These are phyloP conservation scores for Psilocybe subaeruginosa DNA, from an alignment of 768 basidiomycete genomes.

Conservation along the genomic window DNA sequence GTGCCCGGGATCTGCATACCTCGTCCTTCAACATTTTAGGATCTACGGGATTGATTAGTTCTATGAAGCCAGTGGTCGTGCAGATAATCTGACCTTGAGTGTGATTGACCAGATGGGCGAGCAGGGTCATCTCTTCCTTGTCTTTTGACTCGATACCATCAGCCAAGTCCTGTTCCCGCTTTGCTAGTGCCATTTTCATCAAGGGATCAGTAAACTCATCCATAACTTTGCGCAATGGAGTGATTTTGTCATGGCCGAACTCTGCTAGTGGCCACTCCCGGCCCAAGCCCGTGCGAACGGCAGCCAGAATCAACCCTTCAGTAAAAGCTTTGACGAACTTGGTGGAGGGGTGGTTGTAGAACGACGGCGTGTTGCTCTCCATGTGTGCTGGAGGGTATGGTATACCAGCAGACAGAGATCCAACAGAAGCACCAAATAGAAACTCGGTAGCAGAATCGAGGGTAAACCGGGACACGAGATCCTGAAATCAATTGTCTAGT, in stretches of 20 bases:
- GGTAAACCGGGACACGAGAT: conserved; percentile 4
- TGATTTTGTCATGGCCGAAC: conserved; percentile 17
- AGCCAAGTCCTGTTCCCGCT: background rate
- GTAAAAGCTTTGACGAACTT: conserved; percentile 15
- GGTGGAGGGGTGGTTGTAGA: conserved; percentile 16
- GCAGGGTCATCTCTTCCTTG: conserved; percentile 5
- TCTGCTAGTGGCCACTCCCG: conserved; percentile 12
- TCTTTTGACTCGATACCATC: background rate
- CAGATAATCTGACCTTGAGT: conserved; percentile 36
- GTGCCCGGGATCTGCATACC: conserved; percentile 2
- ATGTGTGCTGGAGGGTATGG: background rate
- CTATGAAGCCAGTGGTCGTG: background rate
- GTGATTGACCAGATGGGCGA: conserved; percentile 13
- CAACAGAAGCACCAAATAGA: conserved; percentile 3
- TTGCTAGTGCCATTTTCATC: conserved; percentile 13
- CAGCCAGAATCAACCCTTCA: background rate
- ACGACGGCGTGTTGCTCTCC: background rate
- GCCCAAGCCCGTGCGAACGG: background rate
- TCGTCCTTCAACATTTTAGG: conserved; percentile 42
- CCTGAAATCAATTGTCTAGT: background rate
- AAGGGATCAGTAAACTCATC: conserved; percentile 17
- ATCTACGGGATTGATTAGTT: conserved; percentile 18
- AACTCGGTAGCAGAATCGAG: conserved; percentile 7
- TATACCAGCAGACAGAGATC: conserved; percentile 2
- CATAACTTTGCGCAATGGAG: conserved; percentile 1